Evolutionary conservation across 495 filamentous ascomycete genomes (phyloP).

Genomic region (Entonaema liquescens): DNA sequence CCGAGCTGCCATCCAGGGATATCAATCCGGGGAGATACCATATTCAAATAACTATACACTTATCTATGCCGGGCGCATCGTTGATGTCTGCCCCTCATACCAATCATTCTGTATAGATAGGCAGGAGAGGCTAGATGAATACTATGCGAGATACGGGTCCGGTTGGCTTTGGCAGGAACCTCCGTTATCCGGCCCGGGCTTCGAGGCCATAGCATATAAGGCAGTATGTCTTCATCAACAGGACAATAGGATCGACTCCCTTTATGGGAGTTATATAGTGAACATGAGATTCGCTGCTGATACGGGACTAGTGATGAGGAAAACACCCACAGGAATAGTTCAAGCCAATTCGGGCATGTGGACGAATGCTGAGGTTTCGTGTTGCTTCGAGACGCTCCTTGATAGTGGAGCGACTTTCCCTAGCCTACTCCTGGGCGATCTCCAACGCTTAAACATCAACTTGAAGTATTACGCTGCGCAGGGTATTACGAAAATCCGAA

Average conservation of each 20-base stretch:
- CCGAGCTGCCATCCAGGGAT: conserved; percentile 53
- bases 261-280: conserved; percentile 22
- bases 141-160: conserved; percentile 48
- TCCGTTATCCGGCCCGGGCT: conserved; percentile 45
- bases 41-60: conserved; percentile 54
- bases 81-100: conserved; percentile 52
- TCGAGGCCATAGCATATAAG: conserved; percentile 41
- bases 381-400: conserved; percentile 46
- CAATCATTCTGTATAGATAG: conserved; percentile 51
- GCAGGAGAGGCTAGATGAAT: conserved; percentile 52
- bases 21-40: conserved; percentile 51
- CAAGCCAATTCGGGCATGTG: background rate
- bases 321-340: background rate
- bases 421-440: conserved; percentile 47
- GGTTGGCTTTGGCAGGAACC: conserved; percentile 63
- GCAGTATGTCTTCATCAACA: conserved; percentile 37
- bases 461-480: conserved; percentile 51
- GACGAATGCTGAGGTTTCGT: conserved; percentile 9
- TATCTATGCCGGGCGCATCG: conserved; percentile 57
- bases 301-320: conserved; percentile 7
- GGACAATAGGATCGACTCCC: background rate
- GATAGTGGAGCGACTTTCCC: conserved; percentile 59
- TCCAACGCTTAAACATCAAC: conserved; percentile 48
- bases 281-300: conserved; percentile 23
- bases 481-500: conserved; percentile 35